Conservation (phyloP, 2,329 filamentous ascomycete species). For the Rutstroemia sydowiana region DNA sequence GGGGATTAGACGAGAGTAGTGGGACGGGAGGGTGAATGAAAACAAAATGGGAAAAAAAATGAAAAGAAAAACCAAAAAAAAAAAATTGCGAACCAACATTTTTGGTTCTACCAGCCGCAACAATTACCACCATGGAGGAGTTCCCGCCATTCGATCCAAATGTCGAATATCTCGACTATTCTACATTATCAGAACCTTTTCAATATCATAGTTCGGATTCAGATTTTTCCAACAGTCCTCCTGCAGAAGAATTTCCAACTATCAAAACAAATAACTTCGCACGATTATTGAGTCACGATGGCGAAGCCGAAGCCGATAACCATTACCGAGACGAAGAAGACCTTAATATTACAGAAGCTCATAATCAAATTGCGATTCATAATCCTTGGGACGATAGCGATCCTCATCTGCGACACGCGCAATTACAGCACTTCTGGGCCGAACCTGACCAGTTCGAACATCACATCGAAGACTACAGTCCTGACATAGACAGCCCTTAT, state of each 20-base stretch:
- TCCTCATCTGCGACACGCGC: background rate
- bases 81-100: too few relatives aligned
- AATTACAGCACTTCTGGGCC: background rate
- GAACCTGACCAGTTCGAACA: background rate
- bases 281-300: background rate
- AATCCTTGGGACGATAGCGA: background rate
- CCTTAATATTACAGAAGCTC: background rate
- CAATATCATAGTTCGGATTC: background rate
- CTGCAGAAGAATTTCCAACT: background rate
- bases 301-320: too few relatives aligned
- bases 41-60: too few relatives aligned
- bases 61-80: too few relatives aligned
- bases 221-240: background rate
- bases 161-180: background rate
- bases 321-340: background rate
- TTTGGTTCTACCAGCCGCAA: too few relatives aligned
- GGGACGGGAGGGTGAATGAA: too few relatives aligned
- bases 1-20: too few relatives aligned
- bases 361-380: background rate
- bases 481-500: constrained; percentile 2
- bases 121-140: too few relatives aligned
- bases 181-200: background rate
- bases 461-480: constrained; percentile 16
- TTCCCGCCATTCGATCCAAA: background rate
- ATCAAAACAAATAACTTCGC: background rate